Evolutionary conservation across 495 filamentous ascomycete species (phyloP), one percentile per base, ranked within the genome.

Genomic region (Tuber umbilicatum): DNA sequence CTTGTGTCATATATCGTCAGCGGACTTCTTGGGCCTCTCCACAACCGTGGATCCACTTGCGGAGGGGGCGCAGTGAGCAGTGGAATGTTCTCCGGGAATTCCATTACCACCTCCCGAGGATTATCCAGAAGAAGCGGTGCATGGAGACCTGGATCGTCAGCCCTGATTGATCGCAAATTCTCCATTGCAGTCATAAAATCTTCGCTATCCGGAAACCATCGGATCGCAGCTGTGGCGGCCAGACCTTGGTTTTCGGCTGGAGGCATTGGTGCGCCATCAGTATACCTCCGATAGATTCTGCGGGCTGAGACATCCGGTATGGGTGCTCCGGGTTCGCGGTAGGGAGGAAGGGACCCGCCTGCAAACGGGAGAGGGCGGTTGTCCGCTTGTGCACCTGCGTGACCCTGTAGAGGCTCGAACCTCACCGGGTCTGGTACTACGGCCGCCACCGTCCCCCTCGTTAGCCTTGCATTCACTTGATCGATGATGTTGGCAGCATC

Each of bases 61-160:
- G 75, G 75, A 6, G 69, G 42, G 2, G 47, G 73, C n/a, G 31
- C 75, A 35, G 75, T 74, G 60, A 77, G 17, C 43, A 77, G 75
- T 2, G 68, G 43, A 55, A 77, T 77, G 10, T n/a, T 38, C 14
- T 77, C 75, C 6, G 68, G 73, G 31, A 76, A 45, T 31, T 43
- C 41, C n/a, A 77, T 37, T 35, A 77, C 75, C 0, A 27, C 27
- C 73, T 77, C 75, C 9, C 41, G 37, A 4, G 75, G 73, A 21
- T 77, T 42, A 47, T 77, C 75, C 42, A 72, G 68, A 23, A 64
- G 21, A 7, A 60, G 73, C 35, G 73, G 68, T 37, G 75, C 50
- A 68, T 77, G 73, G n/a, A 77, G 75, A 31, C 75, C 75, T 42
- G 50, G 73, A 69, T 77, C 68, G 55, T 77, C 31, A 38, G 68